Evolutionary conservation across 495 filamentous ascomycete species (phyloP).

Genomic region (Antarctomyces pellizariae): DNA sequence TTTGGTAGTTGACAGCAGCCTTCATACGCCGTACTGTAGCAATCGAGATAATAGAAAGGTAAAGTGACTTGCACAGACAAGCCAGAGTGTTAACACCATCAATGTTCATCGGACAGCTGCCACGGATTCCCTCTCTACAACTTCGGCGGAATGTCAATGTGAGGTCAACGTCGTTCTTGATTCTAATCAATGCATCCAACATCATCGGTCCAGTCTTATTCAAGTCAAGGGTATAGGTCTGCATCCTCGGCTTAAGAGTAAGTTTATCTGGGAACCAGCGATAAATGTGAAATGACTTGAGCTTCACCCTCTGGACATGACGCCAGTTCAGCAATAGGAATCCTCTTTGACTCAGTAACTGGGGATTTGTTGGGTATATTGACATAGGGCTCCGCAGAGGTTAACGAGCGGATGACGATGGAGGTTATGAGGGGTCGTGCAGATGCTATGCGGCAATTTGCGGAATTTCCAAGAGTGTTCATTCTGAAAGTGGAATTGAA

Average conservation of each 20-base stretch:
- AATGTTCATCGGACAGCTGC: conserved; percentile 98
- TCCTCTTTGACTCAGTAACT: no score
- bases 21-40: neutral
- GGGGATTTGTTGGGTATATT: no score
- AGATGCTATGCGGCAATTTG: no score
- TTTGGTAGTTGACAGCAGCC: conserved; percentile 4
- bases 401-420: no score
- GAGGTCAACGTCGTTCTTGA: conserved; percentile 98
- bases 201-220: conserved; percentile 99
- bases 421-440: no score
- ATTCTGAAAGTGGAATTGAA: no score
- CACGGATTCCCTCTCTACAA: conserved; percentile 94
- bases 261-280: conserved; percentile 92
- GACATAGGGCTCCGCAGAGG: no score
- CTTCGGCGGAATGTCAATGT: conserved; percentile 88
- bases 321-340: no score
- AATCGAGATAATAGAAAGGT: neutral
- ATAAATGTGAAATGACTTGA: conserved; percentile 97
- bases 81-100: conserved; percentile 92
- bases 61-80: conserved; percentile 64
- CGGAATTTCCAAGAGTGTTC: no score
- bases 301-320: conserved; percentile 30
- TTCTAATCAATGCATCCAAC: conserved; percentile 82
- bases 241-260: conserved; percentile 79
- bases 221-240: conserved; percentile 77